These are phyloP conservation scores for Irpex sp. DNA, from an alignment of 1,284 basidiomycete genomes.

Conservation along the genomic window DNA sequence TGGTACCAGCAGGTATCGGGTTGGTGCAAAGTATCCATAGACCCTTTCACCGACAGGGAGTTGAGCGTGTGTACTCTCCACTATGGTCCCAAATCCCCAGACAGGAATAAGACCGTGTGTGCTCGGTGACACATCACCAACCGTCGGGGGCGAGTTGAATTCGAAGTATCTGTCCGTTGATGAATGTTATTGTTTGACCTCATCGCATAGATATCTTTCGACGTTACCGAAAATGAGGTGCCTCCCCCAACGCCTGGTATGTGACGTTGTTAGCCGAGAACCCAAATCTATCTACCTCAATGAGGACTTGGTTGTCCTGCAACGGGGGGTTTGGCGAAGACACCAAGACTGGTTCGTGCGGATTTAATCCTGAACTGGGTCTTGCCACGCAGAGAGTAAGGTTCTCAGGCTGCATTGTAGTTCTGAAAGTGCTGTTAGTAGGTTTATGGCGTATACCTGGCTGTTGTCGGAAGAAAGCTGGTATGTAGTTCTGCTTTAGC, in stretches of 20 bases:
- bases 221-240: constrained; percentile 51
- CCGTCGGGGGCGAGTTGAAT: constrained; percentile 44
- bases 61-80: constrained; percentile 40
- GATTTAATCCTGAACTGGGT: constrained; percentile 9
- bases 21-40: constrained; percentile 58
- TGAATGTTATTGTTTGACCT: too few relatives aligned
- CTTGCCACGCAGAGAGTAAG: constrained; percentile 12
- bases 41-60: constrained; percentile 49
- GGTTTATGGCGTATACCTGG: too few relatives aligned
- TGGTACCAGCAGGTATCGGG: constrained; percentile 47
- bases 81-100: constrained; percentile 59
- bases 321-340: constrained; percentile 25
- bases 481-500: too few relatives aligned
- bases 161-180: constrained; percentile 60
- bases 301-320: constrained; percentile 45
- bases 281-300: constrained; percentile 56
- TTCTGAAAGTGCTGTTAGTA: background rate
- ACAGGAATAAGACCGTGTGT: constrained; percentile 59
- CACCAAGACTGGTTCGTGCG: constrained; percentile 13
- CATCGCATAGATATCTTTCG: background rate
- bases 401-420: constrained; percentile 9
- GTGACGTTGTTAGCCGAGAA: constrained; percentile 57
- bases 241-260: constrained; percentile 45
- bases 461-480: too few relatives aligned
- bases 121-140: constrained; percentile 30